These are phyloP conservation scores for Alternaria viburni DNA, from an alignment of 2,329 filamentous ascomycete species.

Conservation along the genomic window DNA sequence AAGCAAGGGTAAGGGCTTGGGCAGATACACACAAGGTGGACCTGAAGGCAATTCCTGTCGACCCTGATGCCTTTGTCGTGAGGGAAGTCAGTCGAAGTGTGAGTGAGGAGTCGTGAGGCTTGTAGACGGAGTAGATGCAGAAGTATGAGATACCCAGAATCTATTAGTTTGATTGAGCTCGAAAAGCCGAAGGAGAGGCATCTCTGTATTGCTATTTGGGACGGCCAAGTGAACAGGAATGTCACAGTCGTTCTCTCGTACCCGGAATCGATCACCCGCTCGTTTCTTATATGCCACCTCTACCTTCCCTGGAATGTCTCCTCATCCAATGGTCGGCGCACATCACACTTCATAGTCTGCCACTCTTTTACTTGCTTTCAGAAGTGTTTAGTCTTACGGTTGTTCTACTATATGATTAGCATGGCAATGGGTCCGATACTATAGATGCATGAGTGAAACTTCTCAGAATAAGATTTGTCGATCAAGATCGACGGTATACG, in stretches of 20 bases:
- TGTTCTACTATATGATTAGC: background rate
- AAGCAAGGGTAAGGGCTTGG: conserved; percentile 70
- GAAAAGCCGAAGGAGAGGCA: background rate
- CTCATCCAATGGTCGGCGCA: background rate
- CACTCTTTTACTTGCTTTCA: background rate
- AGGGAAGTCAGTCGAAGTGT: conserved; percentile 54
- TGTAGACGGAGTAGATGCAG: background rate
- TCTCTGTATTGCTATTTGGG: background rate
- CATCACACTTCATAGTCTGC: background rate
- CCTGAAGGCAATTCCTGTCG: conserved; percentile 66
- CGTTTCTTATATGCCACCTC: background rate
- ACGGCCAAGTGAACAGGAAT: background rate
- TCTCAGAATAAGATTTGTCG: background rate
- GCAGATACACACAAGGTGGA: conserved; percentile 67
- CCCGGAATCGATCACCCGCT: background rate
- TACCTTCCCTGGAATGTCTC: background rate
- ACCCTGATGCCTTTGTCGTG: conserved; percentile 75
- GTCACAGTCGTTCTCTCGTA: background rate
- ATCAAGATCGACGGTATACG: background rate
- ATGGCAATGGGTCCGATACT: background rate
- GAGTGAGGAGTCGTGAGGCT: conserved; percentile 8
- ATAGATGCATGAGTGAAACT: background rate
- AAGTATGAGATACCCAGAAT: background rate
- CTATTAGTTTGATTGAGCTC: background rate
- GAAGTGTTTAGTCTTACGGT: background rate